These are phyloP conservation scores for Purpureocillium takamizusanense DNA, from an alignment of 2,329 filamentous ascomycete genomes.

Conservation along the genomic window DNA sequence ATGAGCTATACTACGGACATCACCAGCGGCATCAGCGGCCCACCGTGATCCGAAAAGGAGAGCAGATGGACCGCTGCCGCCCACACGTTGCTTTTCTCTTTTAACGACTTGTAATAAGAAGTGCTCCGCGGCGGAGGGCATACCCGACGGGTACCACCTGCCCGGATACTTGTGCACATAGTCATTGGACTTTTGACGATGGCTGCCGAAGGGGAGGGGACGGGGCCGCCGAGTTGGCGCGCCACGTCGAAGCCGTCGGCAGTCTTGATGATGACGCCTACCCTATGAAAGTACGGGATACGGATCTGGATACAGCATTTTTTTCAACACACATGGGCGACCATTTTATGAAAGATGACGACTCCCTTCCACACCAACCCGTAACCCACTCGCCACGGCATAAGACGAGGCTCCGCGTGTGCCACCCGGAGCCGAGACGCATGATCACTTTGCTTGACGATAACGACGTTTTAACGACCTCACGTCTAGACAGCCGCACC, in stretches of 20 bases:
- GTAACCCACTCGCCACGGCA: slow-evolving; percentile 10
- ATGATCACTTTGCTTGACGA: slow-evolving; percentile 31
- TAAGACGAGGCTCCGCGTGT: slow-evolving; percentile 20
- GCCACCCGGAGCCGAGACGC: slow-evolving; percentile 20
- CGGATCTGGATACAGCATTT: slow-evolving; percentile 30
- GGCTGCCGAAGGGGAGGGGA: background rate
- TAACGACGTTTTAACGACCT: slow-evolving; percentile 37
- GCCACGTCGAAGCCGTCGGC: slow-evolving; percentile 1
- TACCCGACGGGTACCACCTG: background rate
- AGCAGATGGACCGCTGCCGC: background rate
- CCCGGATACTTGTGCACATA: background rate
- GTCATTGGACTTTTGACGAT: slow-evolving; percentile 1
- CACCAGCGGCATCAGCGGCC: too few species aligned
- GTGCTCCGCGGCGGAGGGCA: slow-evolving; percentile 6
- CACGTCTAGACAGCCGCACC: slow-evolving; percentile 36
- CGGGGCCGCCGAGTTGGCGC: background rate
- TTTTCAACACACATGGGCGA: slow-evolving; percentile 28
- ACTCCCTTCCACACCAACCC: slow-evolving; percentile 17
- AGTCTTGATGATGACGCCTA: slow-evolving; percentile 27
- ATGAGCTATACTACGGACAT: too few species aligned
- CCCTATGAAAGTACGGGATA: slow-evolving; percentile 28
- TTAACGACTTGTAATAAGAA: slow-evolving; percentile 28
- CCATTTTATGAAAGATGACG: slow-evolving; percentile 26
- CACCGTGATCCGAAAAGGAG: too few species aligned
- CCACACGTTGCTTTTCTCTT: slow-evolving; percentile 16